A percentile compares a stretch with the other conserved stretches of the same genome.
These are phyloP conservation scores for Chaetomium globosum DNA, from an alignment of 2,329 filamentous ascomycete genomes.

Conservation along the genomic window DNA sequence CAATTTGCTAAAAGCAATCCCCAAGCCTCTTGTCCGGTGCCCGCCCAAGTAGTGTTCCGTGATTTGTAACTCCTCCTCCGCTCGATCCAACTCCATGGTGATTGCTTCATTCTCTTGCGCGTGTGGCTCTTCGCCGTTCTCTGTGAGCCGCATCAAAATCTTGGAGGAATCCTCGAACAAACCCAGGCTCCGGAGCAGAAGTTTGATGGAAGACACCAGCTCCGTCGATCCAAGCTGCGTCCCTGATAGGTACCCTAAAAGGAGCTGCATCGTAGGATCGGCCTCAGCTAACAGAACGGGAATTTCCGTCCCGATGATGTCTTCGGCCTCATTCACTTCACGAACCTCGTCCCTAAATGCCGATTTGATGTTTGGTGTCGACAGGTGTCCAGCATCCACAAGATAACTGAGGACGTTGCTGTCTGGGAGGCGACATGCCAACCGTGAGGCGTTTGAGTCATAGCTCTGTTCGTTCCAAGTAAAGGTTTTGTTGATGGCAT, in stretches of 20 bases:
- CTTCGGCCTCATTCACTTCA: conserved; percentile 48
- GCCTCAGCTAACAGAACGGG: conserved; percentile 63
- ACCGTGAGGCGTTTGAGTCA: conserved; percentile 46
- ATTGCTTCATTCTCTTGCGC: conserved; percentile 44
- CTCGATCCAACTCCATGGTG: conserved; percentile 60
- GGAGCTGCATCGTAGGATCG: conserved; percentile 69
- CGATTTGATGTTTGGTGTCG: conserved; percentile 59
- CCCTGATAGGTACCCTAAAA: conserved; percentile 66
- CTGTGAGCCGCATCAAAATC: conserved; percentile 37
- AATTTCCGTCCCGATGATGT: conserved; percentile 62
- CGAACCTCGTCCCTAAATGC: conserved; percentile 56
- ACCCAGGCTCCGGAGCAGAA: conserved; percentile 70
- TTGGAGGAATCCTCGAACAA: conserved; percentile 52
- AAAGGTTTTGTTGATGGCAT: conserved; percentile 64
- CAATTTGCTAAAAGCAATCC: conserved; percentile 69
- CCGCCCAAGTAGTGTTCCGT: conserved; percentile 69
- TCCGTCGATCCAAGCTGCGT: conserved; percentile 68
- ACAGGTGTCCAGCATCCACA: conserved; percentile 62
- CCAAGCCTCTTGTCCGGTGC: conserved; percentile 65
- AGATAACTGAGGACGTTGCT: conserved; percentile 63
- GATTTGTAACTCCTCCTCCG: conserved; percentile 67
- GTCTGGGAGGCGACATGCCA: conserved; percentile 51
- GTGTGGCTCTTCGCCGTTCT: conserved; percentile 38
- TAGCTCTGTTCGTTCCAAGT: conserved; percentile 53
- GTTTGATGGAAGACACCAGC: conserved; percentile 65